Evolutionary conservation across 2,329 filamentous ascomycete genomes (phyloP).

Genomic region (Cryoendolithus antarcticus): DNA sequence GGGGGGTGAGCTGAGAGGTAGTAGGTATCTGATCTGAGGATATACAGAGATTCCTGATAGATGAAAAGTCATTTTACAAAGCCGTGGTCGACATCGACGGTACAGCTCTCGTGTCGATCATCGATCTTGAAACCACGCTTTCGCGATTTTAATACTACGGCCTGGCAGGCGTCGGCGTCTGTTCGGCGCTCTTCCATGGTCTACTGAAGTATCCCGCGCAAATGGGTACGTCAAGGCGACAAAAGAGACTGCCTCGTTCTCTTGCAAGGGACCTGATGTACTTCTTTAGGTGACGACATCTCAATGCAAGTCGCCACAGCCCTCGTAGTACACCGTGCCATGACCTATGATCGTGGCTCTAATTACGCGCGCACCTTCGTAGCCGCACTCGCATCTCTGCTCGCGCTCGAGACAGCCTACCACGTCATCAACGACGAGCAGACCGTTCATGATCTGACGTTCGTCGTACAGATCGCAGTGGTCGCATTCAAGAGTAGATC

Average conservation of each 20-base stretch:
- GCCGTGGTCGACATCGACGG: too few species aligned
- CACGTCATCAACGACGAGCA: slow-evolving; percentile 5
- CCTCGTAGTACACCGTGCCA: slow-evolving; percentile 2
- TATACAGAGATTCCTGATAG: too few species aligned
- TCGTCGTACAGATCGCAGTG: slow-evolving; percentile 2
- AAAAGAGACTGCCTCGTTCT: background rate
- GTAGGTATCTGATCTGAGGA: too few species aligned
- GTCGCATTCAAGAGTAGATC: slow-evolving; percentile 1
- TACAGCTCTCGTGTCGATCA: too few species aligned
- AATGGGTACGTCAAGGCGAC: slow-evolving; percentile 1
- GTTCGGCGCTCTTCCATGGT: slow-evolving; percentile 4
- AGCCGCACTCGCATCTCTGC: background rate
- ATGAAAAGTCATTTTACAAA: too few species aligned
- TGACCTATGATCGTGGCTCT: background rate
- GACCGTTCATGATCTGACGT: slow-evolving; percentile 4
- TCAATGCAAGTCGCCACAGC: slow-evolving; percentile 6
- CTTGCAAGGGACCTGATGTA: too few species aligned
- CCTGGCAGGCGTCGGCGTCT: slow-evolving; percentile 2
- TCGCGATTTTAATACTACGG: slow-evolving; percentile 2
- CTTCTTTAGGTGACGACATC: slow-evolving; percentile 3
- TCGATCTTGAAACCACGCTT: too few species aligned
- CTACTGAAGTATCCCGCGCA: slow-evolving; percentile 5
- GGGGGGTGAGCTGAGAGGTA: too few species aligned
- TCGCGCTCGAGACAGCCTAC: slow-evolving; percentile 3
- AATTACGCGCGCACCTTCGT: slow-evolving; percentile 1